Evolutionary conservation across 2,329 filamentous ascomycete genomes (phyloP).

Genomic region (Bipolaris sorokiniana): DNA sequence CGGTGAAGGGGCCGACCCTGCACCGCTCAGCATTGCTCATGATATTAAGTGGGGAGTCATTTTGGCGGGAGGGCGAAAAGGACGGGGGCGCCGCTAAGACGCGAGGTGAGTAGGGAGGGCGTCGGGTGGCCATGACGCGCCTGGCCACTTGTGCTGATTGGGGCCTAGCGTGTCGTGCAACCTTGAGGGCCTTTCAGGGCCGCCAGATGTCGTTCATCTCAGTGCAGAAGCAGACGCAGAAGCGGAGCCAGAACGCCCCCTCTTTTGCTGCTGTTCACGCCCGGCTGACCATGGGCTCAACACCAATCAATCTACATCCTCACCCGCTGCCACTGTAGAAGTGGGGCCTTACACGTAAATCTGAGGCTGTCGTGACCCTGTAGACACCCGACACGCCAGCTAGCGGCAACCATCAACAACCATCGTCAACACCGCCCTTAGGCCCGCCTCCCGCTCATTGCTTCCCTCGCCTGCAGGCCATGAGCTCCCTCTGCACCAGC

Average conservation of each 20-base stretch:
- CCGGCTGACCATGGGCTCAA: constrained; percentile 28
- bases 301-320: constrained; percentile 9
- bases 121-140: constrained; percentile 28
- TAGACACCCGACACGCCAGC: constrained; percentile 15
- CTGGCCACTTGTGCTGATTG: constrained; percentile 19
- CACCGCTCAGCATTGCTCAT: constrained; percentile 18
- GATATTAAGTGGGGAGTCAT: constrained; percentile 33
- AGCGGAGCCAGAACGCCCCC: constrained; percentile 14
- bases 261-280: constrained; percentile 17
- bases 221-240: constrained; percentile 19
- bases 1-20: constrained; percentile 22
- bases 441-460: constrained; percentile 35
- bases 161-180: constrained; percentile 19
- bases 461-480: constrained; percentile 34
- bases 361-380: constrained; percentile 26
- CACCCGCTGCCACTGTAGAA: constrained; percentile 21
- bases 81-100: constrained; percentile 16
- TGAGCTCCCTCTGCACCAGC: constrained; percentile 31
- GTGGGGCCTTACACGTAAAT: constrained; percentile 16
- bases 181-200: constrained; percentile 23
- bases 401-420: constrained; percentile 26
- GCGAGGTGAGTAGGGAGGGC: constrained; percentile 21
- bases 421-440: constrained; percentile 29
- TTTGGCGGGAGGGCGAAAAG: constrained; percentile 2
- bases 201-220: constrained; percentile 21